These are phyloP conservation scores for Fusarium verticillioides DNA, from an alignment of 2,329 filamentous ascomycete genomes.

Conservation along the genomic window DNA sequence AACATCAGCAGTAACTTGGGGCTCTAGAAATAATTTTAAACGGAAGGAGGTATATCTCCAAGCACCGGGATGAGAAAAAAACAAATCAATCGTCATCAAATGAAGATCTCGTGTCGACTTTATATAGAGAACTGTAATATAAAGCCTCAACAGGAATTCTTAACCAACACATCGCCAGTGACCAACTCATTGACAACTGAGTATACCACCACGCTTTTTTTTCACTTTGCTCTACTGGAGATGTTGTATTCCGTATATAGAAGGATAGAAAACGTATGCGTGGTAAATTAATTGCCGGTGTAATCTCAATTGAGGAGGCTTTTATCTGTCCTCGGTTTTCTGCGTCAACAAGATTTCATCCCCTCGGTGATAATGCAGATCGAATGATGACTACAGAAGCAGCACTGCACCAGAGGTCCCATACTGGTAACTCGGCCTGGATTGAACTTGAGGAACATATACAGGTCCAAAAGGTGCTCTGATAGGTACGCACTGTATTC, in stretches of 20 bases:
- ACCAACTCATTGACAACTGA: too few species aligned
- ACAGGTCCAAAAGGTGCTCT: not conserved
- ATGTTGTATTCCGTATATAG: accelerated
- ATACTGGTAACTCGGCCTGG: too few species aligned
- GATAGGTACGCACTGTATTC: accelerated
- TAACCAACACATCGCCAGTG: too few species aligned
- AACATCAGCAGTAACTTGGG: too few species aligned
- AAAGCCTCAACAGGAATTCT: too few species aligned
- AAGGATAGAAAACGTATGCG: not conserved
- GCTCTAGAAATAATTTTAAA: not conserved
- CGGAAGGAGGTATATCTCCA: too few species aligned
- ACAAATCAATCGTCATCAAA: too few species aligned
- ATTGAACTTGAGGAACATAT: not conserved
- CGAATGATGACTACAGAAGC: not conserved
- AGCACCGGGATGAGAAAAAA: too few species aligned
- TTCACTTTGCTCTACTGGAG: accelerated
- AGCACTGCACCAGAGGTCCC: accelerated
- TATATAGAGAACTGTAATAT: too few species aligned
- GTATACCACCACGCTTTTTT: too few species aligned
- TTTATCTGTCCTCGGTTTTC: not conserved
- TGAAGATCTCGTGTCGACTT: too few species aligned
- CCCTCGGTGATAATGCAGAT: not conserved
- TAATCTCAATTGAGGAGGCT: not conserved
- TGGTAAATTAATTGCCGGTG: accelerated
- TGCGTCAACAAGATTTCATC: not conserved